Evolutionary conservation across 805 yeast species (phyloP).

Genomic region (Scheffersomyces coipomensis): DNA sequence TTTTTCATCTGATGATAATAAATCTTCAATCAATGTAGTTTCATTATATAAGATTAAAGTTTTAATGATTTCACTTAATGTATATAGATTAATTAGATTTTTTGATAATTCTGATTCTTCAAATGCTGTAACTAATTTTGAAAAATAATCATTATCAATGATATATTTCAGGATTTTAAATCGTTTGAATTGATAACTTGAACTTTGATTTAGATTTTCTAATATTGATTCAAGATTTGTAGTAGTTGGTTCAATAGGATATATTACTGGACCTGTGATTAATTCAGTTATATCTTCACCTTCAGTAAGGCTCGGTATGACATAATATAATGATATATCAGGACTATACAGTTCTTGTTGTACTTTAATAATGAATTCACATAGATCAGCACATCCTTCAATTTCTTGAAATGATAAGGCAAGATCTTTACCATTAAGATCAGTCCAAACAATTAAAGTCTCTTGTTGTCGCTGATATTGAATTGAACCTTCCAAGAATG

Average conservation of each 20-base stretch:
- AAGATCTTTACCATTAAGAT: constrained; percentile 65
- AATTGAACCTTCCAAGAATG: constrained; percentile 67
- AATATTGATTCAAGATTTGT: constrained; percentile 54
- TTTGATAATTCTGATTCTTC: constrained; percentile 52
- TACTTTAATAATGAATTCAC: constrained; percentile 73
- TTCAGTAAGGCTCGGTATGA: constrained; percentile 50
- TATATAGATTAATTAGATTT: constrained; percentile 56
- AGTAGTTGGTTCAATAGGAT: constrained; percentile 57
- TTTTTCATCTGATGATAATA: constrained; percentile 29
- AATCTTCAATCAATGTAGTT: constrained; percentile 28
- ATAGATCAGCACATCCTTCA: constrained; percentile 80
- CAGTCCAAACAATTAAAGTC: constrained; percentile 93
- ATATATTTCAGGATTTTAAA: constrained; percentile 59
- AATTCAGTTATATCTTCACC: constrained; percentile 65
- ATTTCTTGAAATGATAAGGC: constrained; percentile 92
- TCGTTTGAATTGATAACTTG: constrained; percentile 62
- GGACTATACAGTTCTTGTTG: constrained; percentile 59
- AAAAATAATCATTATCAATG: constrained; percentile 51
- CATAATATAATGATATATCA: constrained; percentile 60
- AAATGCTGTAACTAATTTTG: constrained; percentile 52
- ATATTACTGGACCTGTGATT: constrained; percentile 74
- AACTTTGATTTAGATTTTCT: constrained; percentile 56
- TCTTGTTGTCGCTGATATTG: constrained; percentile 95
- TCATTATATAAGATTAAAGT: constrained; percentile 73
- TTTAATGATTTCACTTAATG: constrained; percentile 72